phyloP scores from a whole-genome alignment of 129 eudicot species.

The Lonicera japonica region DNA sequence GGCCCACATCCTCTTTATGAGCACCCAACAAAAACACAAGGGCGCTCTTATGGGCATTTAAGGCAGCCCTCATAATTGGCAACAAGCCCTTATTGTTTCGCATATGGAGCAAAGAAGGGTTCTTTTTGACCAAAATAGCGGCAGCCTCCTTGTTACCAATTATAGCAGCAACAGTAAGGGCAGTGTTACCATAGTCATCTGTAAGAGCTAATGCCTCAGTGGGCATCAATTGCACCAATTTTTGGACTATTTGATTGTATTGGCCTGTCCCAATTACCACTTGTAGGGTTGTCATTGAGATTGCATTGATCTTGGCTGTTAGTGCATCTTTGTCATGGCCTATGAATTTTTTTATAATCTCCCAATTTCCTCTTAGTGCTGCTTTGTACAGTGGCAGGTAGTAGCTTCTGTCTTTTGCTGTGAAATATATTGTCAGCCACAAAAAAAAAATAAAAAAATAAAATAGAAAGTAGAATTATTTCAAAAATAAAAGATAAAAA shows the following conservation, averaged over 20 bases:
- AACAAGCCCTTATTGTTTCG: neutral
- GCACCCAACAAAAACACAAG: conserved; percentile 7
- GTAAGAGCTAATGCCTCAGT: conserved; percentile 15
- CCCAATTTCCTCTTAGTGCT: conserved; percentile 42
- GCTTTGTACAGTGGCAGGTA: conserved; percentile 39
- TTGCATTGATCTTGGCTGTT: conserved; percentile 27
- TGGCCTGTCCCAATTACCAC: conserved; percentile 33
- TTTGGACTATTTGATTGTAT: conserved; percentile 29
- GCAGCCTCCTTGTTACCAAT: conserved; percentile 24
- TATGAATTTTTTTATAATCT: conserved; percentile 22
- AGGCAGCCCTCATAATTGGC: conserved; percentile 20
- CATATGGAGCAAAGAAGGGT: conserved; percentile 18
- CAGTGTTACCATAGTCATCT: neutral
- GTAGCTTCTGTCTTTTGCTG: conserved; percentile 13
- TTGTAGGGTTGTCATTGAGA: conserved; percentile 28
- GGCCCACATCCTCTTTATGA: neutral
- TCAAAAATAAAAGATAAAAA: too few relatives aligned
- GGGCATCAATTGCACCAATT: conserved; percentile 25
- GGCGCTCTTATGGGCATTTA: conserved; percentile 13
- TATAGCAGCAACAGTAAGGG: conserved; percentile 22
- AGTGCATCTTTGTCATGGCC: conserved; percentile 19
- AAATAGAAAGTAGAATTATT: too few relatives aligned
- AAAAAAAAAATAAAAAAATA: too few relatives aligned
- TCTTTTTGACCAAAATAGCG: conserved; percentile 16
- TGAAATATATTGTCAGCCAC: too few relatives aligned